phyloP scores from a whole-genome alignment of 768 basidiomycete species.

The Hericium rajendrae region DNA sequence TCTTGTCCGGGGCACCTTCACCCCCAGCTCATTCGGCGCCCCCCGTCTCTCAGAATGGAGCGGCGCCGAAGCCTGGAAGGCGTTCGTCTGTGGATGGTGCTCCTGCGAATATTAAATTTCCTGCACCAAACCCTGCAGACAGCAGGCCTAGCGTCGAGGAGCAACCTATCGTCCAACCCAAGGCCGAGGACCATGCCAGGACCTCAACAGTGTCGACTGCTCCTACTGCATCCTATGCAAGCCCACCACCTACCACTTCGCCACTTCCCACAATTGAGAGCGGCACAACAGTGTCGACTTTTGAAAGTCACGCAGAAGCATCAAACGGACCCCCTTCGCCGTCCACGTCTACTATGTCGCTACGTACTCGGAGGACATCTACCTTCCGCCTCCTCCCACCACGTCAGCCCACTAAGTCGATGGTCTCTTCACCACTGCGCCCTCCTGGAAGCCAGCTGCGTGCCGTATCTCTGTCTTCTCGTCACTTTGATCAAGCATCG shows the following conservation, averaged over 20 bases:
- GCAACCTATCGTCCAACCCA: background rate
- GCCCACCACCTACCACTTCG: no score
- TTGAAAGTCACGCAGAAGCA: no score
- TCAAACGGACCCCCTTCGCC: background rate
- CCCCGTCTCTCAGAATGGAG: no score
- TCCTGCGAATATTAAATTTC: no score
- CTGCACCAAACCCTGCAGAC: no score
- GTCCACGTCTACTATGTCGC: constrained; percentile 1
- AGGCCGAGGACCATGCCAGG: background rate
- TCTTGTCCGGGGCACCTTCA: background rate
- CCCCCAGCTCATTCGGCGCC: background rate
- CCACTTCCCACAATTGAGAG: no score
- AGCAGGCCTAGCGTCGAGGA: background rate
- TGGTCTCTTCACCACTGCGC: constrained; percentile 28
- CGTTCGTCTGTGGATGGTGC: no score
- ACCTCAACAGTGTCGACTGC: no score
- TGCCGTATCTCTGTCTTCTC: constrained; percentile 13
- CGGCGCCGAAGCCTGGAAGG: no score
- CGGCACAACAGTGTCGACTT: no score
- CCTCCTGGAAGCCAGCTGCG: constrained; percentile 14
- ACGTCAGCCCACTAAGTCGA: constrained; percentile 16
- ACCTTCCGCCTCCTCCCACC: constrained; percentile 46
- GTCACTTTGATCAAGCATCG: constrained; percentile 4
- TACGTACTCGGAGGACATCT: constrained; percentile 29
- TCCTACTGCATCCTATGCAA: no score